phyloP scores from a whole-genome alignment of 2,329 filamentous ascomycete species.

The Exophiala calicioides region DNA sequence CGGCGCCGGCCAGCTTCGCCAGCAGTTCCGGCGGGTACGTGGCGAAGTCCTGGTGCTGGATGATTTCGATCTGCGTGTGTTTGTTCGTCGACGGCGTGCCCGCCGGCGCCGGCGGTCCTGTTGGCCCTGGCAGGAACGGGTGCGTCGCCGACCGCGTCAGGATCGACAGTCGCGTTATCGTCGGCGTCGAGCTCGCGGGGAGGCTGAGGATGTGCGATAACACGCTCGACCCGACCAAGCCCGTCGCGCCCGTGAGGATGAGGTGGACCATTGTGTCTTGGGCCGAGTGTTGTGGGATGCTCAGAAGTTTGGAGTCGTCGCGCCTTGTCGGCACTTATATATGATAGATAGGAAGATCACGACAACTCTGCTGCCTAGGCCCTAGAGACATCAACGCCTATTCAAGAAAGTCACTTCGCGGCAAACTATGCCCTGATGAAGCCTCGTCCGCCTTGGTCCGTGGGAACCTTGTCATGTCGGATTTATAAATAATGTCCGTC shows the following conservation, averaged over 20 bases:
- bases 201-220: constrained; percentile 63
- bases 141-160: constrained; percentile 56
- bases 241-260: constrained; percentile 69
- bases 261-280: constrained; percentile 54
- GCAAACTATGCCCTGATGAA: no score
- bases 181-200: constrained; percentile 19
- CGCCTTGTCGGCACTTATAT: no score
- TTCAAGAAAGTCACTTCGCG: no score
- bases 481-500: no score
- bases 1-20: constrained; percentile 61
- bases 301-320: no score
- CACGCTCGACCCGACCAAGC: constrained; percentile 62
- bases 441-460: no score
- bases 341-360: no score
- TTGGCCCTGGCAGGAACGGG: constrained; percentile 21
- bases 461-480: no score
- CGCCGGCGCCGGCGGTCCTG: constrained; percentile 65
- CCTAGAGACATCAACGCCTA: no score
- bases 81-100: constrained; percentile 49
- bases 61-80: constrained; percentile 64
- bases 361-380: no score
- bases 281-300: no score
- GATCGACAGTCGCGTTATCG: constrained; percentile 66
- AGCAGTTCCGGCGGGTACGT: constrained; percentile 61
- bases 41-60: constrained; percentile 68